These are phyloP conservation scores for Vitis amurensis DNA, from an alignment of 164 flowering plant genomes.

Conservation along the genomic window DNA sequence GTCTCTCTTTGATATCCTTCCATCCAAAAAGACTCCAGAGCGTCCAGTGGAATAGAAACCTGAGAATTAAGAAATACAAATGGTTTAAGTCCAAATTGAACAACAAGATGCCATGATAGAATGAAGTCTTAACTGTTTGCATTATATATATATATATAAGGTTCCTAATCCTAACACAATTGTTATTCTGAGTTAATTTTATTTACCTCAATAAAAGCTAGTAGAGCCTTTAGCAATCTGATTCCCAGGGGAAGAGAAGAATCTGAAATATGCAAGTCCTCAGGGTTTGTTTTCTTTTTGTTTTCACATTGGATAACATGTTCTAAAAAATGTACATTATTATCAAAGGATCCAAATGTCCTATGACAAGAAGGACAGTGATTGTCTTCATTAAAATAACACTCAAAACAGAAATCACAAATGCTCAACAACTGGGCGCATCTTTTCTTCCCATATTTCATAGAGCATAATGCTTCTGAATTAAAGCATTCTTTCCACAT, in stretches of 20 bases:
- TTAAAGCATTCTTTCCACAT: slow-evolving; percentile 72
- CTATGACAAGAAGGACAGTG: slow-evolving; percentile 66
- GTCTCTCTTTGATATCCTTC: slow-evolving; percentile 43
- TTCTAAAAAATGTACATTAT: slow-evolving; percentile 31
- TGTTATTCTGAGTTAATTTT: background rate
- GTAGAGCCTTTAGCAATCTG: slow-evolving; percentile 61
- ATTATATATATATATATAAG: no score
- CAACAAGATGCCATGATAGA: background rate
- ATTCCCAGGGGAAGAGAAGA: slow-evolving; percentile 54
- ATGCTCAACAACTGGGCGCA: slow-evolving; percentile 41
- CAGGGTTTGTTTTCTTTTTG: slow-evolving; percentile 21
- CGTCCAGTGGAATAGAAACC: slow-evolving; percentile 73
- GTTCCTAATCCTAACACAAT: background rate
- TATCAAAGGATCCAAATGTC: slow-evolving; percentile 27
- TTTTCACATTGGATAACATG: slow-evolving; percentile 50
- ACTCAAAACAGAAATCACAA: slow-evolving; percentile 56
- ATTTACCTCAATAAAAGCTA: slow-evolving; percentile 73
- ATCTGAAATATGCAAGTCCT: slow-evolving; percentile 15
- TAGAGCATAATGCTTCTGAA: slow-evolving; percentile 46
- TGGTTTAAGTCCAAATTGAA: background rate
- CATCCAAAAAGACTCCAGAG: slow-evolving; percentile 75
- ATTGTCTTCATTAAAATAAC: slow-evolving; percentile 41
- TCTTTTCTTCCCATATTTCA: slow-evolving; percentile 59
- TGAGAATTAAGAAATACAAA: slow-evolving; percentile 23
- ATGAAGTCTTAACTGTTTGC: no score